Base-by-base conservation (phyloP, 768 basidiomycete species). In the Tulasnella sp. region DNA sequence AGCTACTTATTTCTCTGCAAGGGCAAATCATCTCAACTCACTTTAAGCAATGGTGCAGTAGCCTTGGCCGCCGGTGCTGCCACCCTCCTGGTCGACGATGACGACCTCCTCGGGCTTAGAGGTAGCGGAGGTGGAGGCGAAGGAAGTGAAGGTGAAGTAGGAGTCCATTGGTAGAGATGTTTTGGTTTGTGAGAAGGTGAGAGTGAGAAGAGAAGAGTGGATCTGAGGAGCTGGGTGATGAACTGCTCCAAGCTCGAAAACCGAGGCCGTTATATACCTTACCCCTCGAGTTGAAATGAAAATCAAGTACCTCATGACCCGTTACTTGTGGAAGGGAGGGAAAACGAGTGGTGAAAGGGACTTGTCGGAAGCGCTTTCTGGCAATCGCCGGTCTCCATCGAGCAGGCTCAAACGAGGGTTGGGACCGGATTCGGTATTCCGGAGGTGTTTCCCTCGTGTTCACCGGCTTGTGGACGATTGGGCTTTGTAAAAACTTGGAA, bases 31-130 rank as follows among this genome's bases (percentile, higher is more conserved):
- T 46, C 16, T 1, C 3, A 11, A n/a, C 54, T n/a, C n/a, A 54
- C 64, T 31, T 69, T 69, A 69, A 28, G 64, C 64, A 16, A 69
- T 69, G 34, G 18, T 20, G 64, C 64, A 69, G 64, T 69, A 69
- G 31, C 64, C 64, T 8, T 28, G 24, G 28, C 64, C 64, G n/a
- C 31, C 34, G 64, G 24, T 28, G 64, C 28, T 31, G 24, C 64
- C 64, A 31, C 64, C 64, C 64, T 69, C 64, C 31, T 69, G 64
- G 64, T 69, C 64, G 64, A 69, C 64, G 64, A 69, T 28, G 31
- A 69, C 64, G 31, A 69, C 64, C 64, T 69, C 64, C 64, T 69
- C 64, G 64, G 64, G 64, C 64, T 69, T 69, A 37, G 64, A 69
- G 31, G 28, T 16, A 69, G 64, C 64, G 18, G 34, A 69, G 11